phyloP scores from a whole-genome alignment of 2,329 filamentous ascomycete species.

The Hirsutella thompsonii region DNA sequence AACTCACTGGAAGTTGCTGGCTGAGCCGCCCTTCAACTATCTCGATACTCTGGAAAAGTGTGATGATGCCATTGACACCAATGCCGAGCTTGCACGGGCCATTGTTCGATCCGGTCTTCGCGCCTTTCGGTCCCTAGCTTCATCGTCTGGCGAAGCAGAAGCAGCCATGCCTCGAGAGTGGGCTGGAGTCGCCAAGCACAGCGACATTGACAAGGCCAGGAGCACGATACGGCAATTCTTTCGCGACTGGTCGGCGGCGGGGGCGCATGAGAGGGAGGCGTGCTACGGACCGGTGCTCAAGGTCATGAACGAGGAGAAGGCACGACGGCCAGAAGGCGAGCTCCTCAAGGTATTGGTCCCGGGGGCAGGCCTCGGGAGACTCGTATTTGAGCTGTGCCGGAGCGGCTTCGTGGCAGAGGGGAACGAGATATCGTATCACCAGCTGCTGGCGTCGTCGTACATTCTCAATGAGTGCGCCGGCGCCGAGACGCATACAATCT shows the following conservation, averaged over 20 bases:
- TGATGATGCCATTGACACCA: conserved; percentile 80
- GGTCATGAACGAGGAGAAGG: conserved; percentile 43
- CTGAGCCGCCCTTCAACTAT: conserved; percentile 69
- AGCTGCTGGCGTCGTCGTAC: conserved; percentile 74
- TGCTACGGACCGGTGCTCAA: conserved; percentile 64
- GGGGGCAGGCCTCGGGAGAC: conserved; percentile 74
- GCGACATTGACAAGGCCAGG: conserved; percentile 79
- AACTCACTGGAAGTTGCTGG: conserved; percentile 71
- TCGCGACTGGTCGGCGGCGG: conserved; percentile 83
- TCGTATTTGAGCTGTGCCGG: conserved; percentile 76
- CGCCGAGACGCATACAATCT: conserved; percentile 56
- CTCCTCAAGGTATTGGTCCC: conserved; percentile 65
- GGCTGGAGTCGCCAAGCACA: conserved; percentile 55
- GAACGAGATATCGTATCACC: conserved; percentile 95
- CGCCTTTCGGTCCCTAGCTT: conserved; percentile 46
- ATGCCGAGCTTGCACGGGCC: conserved; percentile 67
- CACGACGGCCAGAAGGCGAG: conserved; percentile 15
- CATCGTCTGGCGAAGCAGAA: conserved; percentile 23
- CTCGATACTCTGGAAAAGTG: conserved; percentile 65
- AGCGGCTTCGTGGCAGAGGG: conserved; percentile 68
- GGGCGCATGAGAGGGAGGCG: conserved; percentile 57
- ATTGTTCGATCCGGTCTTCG: conserved; percentile 60
- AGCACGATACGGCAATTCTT: conserved; percentile 91
- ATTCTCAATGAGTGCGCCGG: conserved; percentile 55
- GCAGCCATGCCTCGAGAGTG: conserved; percentile 46